These are phyloP conservation scores for Globisporangium paroecandrum DNA, from an alignment of 352 stramenopile genomes.

Conservation along the genomic window DNA sequence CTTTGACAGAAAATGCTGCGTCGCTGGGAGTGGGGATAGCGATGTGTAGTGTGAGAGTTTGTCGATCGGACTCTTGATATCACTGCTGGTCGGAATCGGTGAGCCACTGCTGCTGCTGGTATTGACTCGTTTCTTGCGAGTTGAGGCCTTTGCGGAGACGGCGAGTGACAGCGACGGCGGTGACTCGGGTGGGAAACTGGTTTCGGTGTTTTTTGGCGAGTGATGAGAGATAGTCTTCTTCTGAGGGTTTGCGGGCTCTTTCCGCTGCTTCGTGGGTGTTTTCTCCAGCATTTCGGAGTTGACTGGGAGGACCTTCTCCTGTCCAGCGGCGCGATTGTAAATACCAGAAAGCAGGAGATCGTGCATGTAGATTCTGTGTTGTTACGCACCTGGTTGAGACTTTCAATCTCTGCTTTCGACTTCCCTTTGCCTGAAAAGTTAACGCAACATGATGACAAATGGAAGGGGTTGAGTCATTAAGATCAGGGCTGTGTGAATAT, in stretches of 20 bases:
- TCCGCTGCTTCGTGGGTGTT: not conserved
- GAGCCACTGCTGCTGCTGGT: not conserved
- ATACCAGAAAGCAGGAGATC: not conserved
- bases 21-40: conserved; percentile 43
- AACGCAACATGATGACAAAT: not conserved
- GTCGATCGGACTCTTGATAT: not conserved
- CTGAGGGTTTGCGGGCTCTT: not conserved
- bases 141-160: not conserved
- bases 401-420: not conserved
- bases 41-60: conserved; percentile 14
- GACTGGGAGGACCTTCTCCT: not conserved
- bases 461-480: not conserved
- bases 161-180: too few species aligned
- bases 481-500: not conserved
- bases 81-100: not conserved
- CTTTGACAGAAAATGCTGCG: conserved; percentile 51
- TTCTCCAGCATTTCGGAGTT: not conserved
- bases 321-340: not conserved
- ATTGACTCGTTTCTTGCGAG: conserved; percentile 2
- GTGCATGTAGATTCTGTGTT: not conserved
- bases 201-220: not conserved
- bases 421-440: not conserved
- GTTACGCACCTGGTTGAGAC: not conserved
- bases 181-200: not conserved
- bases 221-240: not conserved